Conservation (phyloP, 768 basidiomycete species). For the Neoboletus magnificus region DNA sequence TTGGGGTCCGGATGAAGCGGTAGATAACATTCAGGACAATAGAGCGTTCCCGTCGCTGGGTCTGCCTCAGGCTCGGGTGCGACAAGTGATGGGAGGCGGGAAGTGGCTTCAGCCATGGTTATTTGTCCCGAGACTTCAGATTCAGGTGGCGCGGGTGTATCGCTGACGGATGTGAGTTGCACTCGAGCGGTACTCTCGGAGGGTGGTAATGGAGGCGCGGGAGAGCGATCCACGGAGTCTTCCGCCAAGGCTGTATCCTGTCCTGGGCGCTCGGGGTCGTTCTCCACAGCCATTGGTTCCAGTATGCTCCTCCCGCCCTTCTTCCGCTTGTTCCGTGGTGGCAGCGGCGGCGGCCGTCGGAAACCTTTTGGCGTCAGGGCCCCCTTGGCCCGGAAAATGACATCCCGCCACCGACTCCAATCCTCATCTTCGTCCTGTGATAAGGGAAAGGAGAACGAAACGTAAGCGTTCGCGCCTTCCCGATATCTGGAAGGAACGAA, state of each 20-base stretch:
- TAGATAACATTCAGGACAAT: conserved; percentile 89
- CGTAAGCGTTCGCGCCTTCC: conserved; percentile 2
- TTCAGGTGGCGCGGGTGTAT: neutral
- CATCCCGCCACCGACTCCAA: conserved; percentile 85
- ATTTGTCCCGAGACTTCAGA: conserved; percentile 19
- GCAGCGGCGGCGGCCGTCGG: conserved; percentile 38
- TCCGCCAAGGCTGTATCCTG: neutral
- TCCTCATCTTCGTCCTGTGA: conserved; percentile 80
- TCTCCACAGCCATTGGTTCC: conserved; percentile 8
- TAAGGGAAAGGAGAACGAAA: neutral
- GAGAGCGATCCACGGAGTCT: neutral
- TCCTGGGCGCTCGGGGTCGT: neutral
- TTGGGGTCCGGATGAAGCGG: conserved; percentile 92
- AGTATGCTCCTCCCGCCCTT: conserved; percentile 45
- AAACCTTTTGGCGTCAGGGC: conserved; percentile 39
- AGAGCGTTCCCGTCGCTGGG: conserved; percentile 47
- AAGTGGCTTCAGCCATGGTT: conserved; percentile 50
- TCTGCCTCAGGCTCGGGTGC: conserved; percentile 31
- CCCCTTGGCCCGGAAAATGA: conserved; percentile 75
- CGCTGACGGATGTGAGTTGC: neutral
- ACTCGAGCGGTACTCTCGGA: neutral
- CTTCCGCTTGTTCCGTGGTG: conserved; percentile 58
- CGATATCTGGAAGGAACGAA: neutral
- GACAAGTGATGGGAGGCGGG: conserved; percentile 27
- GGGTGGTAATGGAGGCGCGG: neutral